Evolutionary conservation across 2,329 filamentous ascomycete species (phyloP).

Genomic region (Xylogone sp.): DNA sequence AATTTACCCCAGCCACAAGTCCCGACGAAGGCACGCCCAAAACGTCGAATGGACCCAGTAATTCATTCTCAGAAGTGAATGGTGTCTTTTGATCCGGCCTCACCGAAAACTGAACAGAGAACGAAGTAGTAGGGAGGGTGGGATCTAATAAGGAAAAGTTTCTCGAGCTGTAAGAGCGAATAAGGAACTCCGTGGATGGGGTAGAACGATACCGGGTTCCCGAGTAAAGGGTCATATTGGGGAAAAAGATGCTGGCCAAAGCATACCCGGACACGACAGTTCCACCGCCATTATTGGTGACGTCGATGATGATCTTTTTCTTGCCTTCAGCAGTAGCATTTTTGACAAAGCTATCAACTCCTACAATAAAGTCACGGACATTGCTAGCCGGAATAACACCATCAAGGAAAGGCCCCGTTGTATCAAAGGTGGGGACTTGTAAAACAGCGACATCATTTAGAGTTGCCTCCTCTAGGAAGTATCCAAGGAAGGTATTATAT

Average conservation of each 20-base stretch:
- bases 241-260: slow-evolving; percentile 53
- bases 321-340: slow-evolving; percentile 43
- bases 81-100: slow-evolving; percentile 9
- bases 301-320: slow-evolving; percentile 57
- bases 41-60: too few species aligned
- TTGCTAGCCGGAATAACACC: background rate
- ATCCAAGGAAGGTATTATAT: background rate
- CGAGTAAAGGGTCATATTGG: slow-evolving; percentile 43
- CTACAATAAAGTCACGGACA: background rate
- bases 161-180: background rate
- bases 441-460: background rate
- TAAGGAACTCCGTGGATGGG: slow-evolving; percentile 35
- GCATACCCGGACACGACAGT: slow-evolving; percentile 56
- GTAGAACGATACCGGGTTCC: slow-evolving; percentile 47
- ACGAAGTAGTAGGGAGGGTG: too few species aligned
- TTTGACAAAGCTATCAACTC: background rate
- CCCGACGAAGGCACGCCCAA: too few species aligned
- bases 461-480: background rate
- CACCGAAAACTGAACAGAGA: too few species aligned
- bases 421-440: background rate
- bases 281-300: slow-evolving; percentile 56
- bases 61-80: slow-evolving; percentile 35
- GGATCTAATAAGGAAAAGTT: background rate
- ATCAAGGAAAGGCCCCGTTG: background rate
- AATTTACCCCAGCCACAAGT: too few species aligned